Base-by-base conservation (phyloP, 306 rosid species). In the Pyrus pyrifolia region DNA sequence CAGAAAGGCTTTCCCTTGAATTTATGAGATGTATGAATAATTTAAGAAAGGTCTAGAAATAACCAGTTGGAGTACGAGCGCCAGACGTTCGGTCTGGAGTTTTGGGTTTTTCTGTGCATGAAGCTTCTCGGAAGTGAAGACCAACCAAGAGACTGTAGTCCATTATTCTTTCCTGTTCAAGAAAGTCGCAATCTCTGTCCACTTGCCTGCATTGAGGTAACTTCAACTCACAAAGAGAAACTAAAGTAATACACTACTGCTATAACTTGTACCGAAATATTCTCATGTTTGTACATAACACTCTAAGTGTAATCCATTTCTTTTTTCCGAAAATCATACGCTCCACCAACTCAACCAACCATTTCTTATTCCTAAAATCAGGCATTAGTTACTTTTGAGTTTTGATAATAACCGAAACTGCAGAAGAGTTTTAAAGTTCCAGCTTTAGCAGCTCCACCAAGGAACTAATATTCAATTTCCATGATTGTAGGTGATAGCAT, bases 71-170 rank as follows among this genome's bases (percentile, higher is more conserved):
- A 27, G 91, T 77, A 40, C n/a, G 70, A 51, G 58, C 40, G 33
- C 91, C 87, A 53, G 92, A 75, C 52, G 71, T 68, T 51, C 66
- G 79, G 64, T 72, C 74, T n/a, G 80, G 68, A 57, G 89, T 87
- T 29, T 80, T 65, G n/a, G 70, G 76, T 31, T 49, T 49, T 49
- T 84, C 92, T 29, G 44, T 71, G 57, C 51, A 5, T 4, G 93
- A 80, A 57, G 87, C 57, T 76, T 89, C 96, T 73, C 83, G 86
- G 62, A 95, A 92, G 82, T 95, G 99, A 81, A 95, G 93, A 57
- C 99, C 99, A 27, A 95, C 87, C 90, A 95, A 73, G 82, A 95
- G 88, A 77, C 99, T 95, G 68, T 95, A 95, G 85, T 95, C 99
- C 99, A 95, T 95, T 73, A 95, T 92, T 81, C 91, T 87, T 82